A percentile compares a stretch with the other conserved stretches of the same genome.
Evolutionary conservation across 345 rosid species (phyloP).

Genomic region (Arabidopsis suecica): DNA sequence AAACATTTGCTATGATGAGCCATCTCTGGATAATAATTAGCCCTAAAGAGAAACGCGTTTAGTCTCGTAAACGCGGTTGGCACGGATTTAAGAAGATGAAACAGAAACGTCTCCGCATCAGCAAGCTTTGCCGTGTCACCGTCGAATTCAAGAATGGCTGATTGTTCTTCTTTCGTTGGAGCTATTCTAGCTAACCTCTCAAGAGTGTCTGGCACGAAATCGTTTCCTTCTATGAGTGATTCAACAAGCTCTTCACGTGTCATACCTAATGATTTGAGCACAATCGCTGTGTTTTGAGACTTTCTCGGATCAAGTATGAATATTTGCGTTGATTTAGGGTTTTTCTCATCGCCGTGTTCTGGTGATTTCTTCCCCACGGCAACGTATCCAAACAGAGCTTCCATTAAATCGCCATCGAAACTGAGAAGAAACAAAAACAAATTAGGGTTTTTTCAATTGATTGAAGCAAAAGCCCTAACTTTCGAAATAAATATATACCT

Average conservation of each 20-base stretch:
- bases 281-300: constrained; percentile 82
- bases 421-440: constrained; percentile 43
- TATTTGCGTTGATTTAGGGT: constrained; percentile 44
- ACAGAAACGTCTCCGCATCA: constrained; percentile 75
- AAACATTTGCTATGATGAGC: constrained; percentile 51
- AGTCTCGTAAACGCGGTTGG: constrained; percentile 74
- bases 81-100: constrained; percentile 65
- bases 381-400: constrained; percentile 82
- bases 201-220: constrained; percentile 59
- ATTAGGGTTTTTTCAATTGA: neutral
- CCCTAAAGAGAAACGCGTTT: constrained; percentile 69
- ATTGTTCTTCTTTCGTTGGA: constrained; percentile 71
- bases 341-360: constrained; percentile 23
- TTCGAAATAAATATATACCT: constrained; percentile 53
- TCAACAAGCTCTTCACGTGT: constrained; percentile 65
- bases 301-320: constrained; percentile 73
- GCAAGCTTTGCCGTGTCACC: constrained; percentile 68
- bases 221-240: constrained; percentile 61
- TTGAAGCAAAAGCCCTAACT: neutral
- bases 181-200: constrained; percentile 77
- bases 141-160: constrained; percentile 57
- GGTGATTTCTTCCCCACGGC: constrained; percentile 62
- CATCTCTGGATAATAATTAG: constrained; percentile 67
- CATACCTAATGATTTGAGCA: constrained; percentile 68
- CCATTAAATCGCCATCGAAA: constrained; percentile 86